These are phyloP conservation scores for Fraxinus angustifolia DNA, from an alignment of 305 asterid genomes.

Conservation along the genomic window DNA sequence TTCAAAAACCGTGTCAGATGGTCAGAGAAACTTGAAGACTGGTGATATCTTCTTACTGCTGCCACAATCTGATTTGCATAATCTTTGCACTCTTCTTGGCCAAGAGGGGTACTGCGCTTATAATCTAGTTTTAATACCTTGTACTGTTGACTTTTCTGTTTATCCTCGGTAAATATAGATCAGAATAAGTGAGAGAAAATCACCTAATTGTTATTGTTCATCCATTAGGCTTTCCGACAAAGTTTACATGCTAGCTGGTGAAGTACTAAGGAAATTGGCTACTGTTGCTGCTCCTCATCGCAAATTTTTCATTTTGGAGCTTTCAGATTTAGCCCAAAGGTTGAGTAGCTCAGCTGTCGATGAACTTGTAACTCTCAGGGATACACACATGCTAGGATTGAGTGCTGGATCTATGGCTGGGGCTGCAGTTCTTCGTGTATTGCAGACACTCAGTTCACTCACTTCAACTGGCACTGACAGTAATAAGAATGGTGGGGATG, in stretches of 20 bases:
- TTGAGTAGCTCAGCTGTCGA: conserved; percentile 83
- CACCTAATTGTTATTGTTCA: conserved; percentile 17
- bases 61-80: conserved; percentile 78
- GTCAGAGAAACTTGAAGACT: conserved; percentile 40
- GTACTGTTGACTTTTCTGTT: conserved; percentile 22
- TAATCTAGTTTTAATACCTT: conserved; percentile 6
- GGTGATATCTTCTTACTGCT: conserved; percentile 63
- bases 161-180: background rate
- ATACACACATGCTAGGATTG: conserved; percentile 92
- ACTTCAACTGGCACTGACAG: conserved; percentile 45
- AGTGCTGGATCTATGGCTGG: conserved; percentile 99
- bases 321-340: conserved; percentile 74
- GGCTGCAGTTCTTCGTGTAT: conserved; percentile 90
- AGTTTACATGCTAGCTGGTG: conserved; percentile 94
- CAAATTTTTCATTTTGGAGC: conserved; percentile 77
- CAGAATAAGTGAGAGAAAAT: background rate
- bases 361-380: conserved; percentile 82
- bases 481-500: conserved; percentile 42
- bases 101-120: conserved; percentile 74
- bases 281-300: conserved; percentile 84
- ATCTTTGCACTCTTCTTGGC: conserved; percentile 92
- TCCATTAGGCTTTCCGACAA: conserved; percentile 86
- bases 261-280: conserved; percentile 90
- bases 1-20: conserved; percentile 43
- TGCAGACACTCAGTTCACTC: conserved; percentile 86